Evolutionary conservation across 495 filamentous ascomycete genomes (phyloP).

Genomic region (Aspergillus ellipticus): DNA sequence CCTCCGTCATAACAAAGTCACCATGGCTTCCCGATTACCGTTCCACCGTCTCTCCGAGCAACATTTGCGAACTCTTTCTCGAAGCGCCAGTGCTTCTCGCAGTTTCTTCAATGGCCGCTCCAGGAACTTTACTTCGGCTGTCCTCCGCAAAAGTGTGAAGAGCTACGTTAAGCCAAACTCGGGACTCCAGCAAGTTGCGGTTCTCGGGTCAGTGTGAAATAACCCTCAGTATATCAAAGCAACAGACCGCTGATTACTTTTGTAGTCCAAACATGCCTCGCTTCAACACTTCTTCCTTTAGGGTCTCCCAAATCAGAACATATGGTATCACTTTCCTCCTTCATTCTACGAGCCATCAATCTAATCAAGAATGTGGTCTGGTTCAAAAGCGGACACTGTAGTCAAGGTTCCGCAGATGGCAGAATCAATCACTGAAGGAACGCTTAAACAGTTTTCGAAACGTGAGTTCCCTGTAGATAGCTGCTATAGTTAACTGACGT

Average conservation of each 20-base stretch:
- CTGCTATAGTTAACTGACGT: constrained; percentile 19
- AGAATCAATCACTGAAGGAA: constrained; percentile 97
- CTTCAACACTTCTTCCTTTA: constrained; percentile 25
- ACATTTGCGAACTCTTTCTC: constrained; percentile 28
- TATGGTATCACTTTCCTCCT: constrained; percentile 28
- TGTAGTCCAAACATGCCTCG: constrained; percentile 26
- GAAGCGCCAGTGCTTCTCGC: constrained; percentile 21
- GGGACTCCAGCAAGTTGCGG: constrained; percentile 25
- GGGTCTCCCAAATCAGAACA: constrained; percentile 35
- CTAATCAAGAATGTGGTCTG: neutral
- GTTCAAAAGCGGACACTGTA: constrained; percentile 61
- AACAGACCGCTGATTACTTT: constrained; percentile 1
- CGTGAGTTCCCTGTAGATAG: constrained; percentile 37
- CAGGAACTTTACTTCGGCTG: constrained; percentile 17
- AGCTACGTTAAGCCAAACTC: constrained; percentile 12
- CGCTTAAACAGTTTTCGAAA: constrained; percentile 93
- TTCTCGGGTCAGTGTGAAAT: constrained; percentile 25
- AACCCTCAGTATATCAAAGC: neutral
- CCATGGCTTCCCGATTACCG: constrained; percentile 43
- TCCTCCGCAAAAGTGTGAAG: constrained; percentile 6
- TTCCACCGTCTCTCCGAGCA: constrained; percentile 37
- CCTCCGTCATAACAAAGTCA: constrained; percentile 9
- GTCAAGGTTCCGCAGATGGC: constrained; percentile 98
- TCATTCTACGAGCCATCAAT: neutral
- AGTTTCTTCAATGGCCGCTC: constrained; percentile 4